Evolutionary conservation across 345 rosid genomes (phyloP).

Genomic region (Laguncularia racemosa): DNA sequence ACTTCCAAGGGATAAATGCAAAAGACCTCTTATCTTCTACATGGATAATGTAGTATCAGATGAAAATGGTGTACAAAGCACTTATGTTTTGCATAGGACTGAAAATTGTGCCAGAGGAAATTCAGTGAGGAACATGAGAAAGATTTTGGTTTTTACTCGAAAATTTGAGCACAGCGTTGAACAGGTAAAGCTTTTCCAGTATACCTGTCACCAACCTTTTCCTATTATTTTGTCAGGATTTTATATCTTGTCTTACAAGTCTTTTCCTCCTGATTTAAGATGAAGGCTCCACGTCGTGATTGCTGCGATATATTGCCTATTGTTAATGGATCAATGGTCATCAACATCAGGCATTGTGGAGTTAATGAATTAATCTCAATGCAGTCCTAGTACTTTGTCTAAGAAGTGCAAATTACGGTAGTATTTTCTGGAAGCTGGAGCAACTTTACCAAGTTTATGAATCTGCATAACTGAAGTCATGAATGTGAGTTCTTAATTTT

Average conservation of each 20-base stretch:
- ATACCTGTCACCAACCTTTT: slow-evolving; percentile 4
- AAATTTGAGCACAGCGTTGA: slow-evolving; percentile 39
- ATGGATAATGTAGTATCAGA: slow-evolving; percentile 40
- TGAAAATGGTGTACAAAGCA: slow-evolving; percentile 46
- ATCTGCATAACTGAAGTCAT: not conserved
- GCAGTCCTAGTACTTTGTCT: slow-evolving; percentile 23
- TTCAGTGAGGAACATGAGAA: slow-evolving; percentile 36
- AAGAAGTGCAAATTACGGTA: no score
- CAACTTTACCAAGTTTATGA: not conserved
- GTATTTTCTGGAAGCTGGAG: slow-evolving; percentile 6
- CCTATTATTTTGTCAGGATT: slow-evolving; percentile 1
- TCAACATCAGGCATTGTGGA: slow-evolving; percentile 51
- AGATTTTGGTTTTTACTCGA: slow-evolving; percentile 37
- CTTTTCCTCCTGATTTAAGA: slow-evolving; percentile 19
- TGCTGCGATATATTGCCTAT: slow-evolving; percentile 52
- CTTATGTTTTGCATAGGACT: slow-evolving; percentile 36
- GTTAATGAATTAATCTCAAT: slow-evolving; percentile 53
- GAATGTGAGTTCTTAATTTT: not conserved
- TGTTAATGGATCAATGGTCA: slow-evolving; percentile 40
- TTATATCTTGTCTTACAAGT: not conserved
- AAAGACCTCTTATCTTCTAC: slow-evolving; percentile 57
- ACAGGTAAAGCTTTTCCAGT: slow-evolving; percentile 39
- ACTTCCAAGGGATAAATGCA: slow-evolving; percentile 59
- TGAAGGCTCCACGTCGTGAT: slow-evolving; percentile 63
- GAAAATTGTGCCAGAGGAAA: slow-evolving; percentile 38